Evolutionary conservation across 2,329 filamentous ascomycete genomes (phyloP).

Genomic region (Penicillium sp.): DNA sequence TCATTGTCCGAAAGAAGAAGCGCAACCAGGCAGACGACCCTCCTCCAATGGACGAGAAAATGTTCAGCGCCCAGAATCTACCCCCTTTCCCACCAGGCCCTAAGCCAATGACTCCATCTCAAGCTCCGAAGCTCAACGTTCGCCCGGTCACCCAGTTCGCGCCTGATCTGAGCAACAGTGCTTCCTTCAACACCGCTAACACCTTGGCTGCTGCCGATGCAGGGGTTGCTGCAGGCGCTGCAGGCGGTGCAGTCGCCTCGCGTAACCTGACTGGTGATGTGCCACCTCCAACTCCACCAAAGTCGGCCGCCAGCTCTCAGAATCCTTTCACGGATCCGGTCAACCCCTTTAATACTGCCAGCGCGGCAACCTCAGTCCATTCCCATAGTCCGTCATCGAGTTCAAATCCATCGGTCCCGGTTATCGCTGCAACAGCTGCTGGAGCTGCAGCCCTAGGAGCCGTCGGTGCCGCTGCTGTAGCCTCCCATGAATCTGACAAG

Average conservation of each 20-base stretch:
- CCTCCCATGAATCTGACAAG: slow-evolving; percentile 23
- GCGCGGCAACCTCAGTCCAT: slow-evolving; percentile 1
- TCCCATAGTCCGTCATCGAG: slow-evolving; percentile 23
- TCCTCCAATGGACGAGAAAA: slow-evolving; percentile 64
- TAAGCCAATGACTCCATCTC: slow-evolving; percentile 42
- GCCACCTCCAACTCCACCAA: slow-evolving; percentile 38
- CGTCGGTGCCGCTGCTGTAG: slow-evolving; percentile 40
- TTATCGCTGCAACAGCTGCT: slow-evolving; percentile 35
- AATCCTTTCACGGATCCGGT: slow-evolving; percentile 54
- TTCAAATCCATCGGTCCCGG: slow-evolving; percentile 30
- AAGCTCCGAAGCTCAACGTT: slow-evolving; percentile 77
- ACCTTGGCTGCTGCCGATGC: slow-evolving; percentile 24
- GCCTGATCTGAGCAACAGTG: slow-evolving; percentile 56
- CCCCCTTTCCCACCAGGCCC: slow-evolving; percentile 35
- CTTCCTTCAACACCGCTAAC: slow-evolving; percentile 12
- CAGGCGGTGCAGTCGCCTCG: slow-evolving; percentile 23
- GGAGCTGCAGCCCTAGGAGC: slow-evolving; percentile 44
- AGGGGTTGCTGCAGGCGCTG: slow-evolving; percentile 20
- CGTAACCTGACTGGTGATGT: slow-evolving; percentile 37
- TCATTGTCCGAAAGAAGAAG: slow-evolving; percentile 73
- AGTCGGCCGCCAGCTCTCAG: slow-evolving; percentile 41
- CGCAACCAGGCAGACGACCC: slow-evolving; percentile 50
- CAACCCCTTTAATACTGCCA: slow-evolving; percentile 69
- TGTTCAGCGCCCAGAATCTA: slow-evolving; percentile 31
- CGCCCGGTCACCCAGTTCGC: slow-evolving; percentile 82